Evolutionary conservation across 2,329 filamentous ascomycete genomes (phyloP), one percentile per base, ranked within the genome.

Genomic region (Coccinonectria pachysandricola): DNA sequence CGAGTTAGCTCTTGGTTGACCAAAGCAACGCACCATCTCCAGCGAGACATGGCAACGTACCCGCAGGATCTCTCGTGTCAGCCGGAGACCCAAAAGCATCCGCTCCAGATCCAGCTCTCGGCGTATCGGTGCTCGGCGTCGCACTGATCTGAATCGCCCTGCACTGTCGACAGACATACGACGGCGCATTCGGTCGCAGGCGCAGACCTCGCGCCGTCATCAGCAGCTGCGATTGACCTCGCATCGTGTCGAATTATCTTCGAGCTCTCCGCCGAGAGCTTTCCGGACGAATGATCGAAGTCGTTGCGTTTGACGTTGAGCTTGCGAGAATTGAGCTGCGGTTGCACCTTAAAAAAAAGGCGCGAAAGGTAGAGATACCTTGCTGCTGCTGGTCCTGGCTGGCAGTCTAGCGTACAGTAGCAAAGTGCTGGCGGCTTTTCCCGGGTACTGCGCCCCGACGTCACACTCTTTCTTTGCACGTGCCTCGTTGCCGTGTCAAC

Each of bases 141-240:
- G 73, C 61, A 50, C 67, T 73, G 58, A 79, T 75, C 47, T 76
- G 73, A 24, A 79, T 72, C 26, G 58, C 50, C 48, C 75, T 61
- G 53, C 71, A 74, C 54, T 71, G 68, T 24, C 58, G 54, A 47
- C 67, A 73, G 24, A 69, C 51, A 33, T 60, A 65, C 8, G 47
- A 42, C 19, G 49, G 31, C 13, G 39, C 45, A 31, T 36, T 39
- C 27, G 37, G 30, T 31, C 50, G 46, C 31, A 42, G 34, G 28
- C 50, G 42, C 26, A 52, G 29, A 35, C 49, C 39, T 9, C 49
- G 53, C 21, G 53, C 47, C 32, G 56, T 42, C 36, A 53, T 46
- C 25, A 54, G 27, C 28, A 65, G 42, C 32, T 57, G 50, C 41
- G 54, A 52, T 43, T 57, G 56, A 36, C 57, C 54, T 47, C 56